Evolutionary conservation across 768 basidiomycete species (phyloP), one percentile per base, ranked within the genome.

Genomic region (Tubosaeta brunneosetosa): DNA sequence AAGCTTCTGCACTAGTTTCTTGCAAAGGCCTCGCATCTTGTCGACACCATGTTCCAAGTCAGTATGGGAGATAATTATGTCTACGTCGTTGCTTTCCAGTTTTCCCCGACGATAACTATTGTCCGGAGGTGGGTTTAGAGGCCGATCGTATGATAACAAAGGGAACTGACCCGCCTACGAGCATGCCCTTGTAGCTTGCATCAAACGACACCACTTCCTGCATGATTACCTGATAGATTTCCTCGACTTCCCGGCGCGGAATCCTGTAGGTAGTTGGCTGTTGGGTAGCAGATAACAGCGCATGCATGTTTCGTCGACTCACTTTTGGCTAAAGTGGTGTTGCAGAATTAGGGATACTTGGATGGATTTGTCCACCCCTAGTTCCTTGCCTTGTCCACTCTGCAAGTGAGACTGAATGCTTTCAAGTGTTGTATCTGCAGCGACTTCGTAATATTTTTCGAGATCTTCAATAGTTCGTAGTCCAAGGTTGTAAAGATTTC

Each of bases 101-200:
- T 95, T 95, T 2, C 94, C 94, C 50, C 94, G 74, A 27, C 94
- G 82, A 69, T 94, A 91, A 6, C 92, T 93, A 50, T 17, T 17
- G 31, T 31, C 50, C 8, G 32, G 13, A 29, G 36, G 29, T 26
- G 10, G 12, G 29, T 33, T 55, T 29, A 53, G 52, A 6, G 8
- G 17, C 4, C 14, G 19, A 40, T 29, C 14, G 27, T 26, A 46
- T 4, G 17, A 51, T 31, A 27, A 50, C 19, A 4, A 31, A 2
- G 19, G 47, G 33, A 9, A 71, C 82, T 56, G 47, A 89, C 91
- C 93, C 88, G 61, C 93, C 94, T 36, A 81, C 87, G 37, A 97
- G 81, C 5, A 86, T 89, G 59, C 81, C 83, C 17, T 78, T 67
- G 60, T 84, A 93, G 0, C 88, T 91, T 2, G 77, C 73, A 47